A percentile compares a stretch with the other conserved stretches of the same genome.
Evolutionary conservation across 2,329 filamentous ascomycete genomes (phyloP).

Genomic region (Dactylellina haptotyla): DNA sequence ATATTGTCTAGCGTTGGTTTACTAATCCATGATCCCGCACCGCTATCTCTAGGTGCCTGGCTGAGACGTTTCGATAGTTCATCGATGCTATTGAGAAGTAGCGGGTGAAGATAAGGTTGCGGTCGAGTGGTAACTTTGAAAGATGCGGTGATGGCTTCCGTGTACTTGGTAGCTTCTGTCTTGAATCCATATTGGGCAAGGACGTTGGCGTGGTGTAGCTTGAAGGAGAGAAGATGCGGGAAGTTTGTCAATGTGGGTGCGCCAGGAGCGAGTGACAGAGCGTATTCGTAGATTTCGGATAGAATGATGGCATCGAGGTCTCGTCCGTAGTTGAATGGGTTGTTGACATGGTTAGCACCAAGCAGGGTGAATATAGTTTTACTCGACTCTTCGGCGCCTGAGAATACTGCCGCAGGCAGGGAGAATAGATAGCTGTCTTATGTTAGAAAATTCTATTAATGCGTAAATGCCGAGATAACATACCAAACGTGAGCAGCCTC

Average conservation of each 20-base stretch:
- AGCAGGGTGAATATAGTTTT: constrained; percentile 79
- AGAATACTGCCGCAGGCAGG: constrained; percentile 74
- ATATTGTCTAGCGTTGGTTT: constrained; percentile 97
- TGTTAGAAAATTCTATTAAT: constrained; percentile 10
- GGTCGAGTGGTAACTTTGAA: constrained; percentile 83
- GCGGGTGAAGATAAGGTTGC: constrained; percentile 84
- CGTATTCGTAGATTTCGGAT: constrained; percentile 96
- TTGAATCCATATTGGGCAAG: constrained; percentile 85
- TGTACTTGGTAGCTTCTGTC: constrained; percentile 88
- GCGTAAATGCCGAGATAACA: neutral
- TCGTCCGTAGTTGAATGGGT: constrained; percentile 76
- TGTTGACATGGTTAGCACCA: constrained; percentile 80
- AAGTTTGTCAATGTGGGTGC: constrained; percentile 68
- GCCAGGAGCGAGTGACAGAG: constrained; percentile 73
- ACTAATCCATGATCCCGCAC: constrained; percentile 79
- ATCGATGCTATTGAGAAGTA: constrained; percentile 79
- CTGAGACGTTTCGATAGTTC: constrained; percentile 85
- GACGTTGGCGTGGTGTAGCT: constrained; percentile 84
- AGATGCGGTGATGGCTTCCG: constrained; percentile 79
- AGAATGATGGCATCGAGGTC: constrained; percentile 88
- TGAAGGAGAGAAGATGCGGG: constrained; percentile 89
- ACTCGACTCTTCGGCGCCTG: constrained; percentile 82
- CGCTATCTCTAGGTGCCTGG: constrained; percentile 83
- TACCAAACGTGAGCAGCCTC: constrained; percentile 90
- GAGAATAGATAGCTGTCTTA: constrained; percentile 77